These are phyloP conservation scores for Endoconidiophora laricicola DNA, from an alignment of 2,329 filamentous ascomycete genomes.

Conservation along the genomic window DNA sequence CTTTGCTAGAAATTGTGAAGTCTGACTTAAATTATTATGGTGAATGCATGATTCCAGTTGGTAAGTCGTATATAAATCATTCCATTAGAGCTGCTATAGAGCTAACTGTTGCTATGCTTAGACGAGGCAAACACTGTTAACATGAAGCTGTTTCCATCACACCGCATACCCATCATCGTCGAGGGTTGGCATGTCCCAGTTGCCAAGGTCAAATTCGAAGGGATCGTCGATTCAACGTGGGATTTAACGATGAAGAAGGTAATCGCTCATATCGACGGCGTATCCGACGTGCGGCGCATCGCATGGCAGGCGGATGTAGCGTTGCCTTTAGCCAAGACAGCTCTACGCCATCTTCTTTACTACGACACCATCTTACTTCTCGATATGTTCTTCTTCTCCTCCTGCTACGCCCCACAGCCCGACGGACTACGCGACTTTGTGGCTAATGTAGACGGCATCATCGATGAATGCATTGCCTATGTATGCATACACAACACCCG, in stretches of 20 bases:
- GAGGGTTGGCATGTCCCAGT: slow-evolving; percentile 85
- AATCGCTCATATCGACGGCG: slow-evolving; percentile 74
- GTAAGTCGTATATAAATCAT: slow-evolving; percentile 29
- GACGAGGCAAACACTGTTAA: slow-evolving; percentile 91
- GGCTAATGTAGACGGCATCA: slow-evolving; percentile 52
- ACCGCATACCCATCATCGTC: slow-evolving; percentile 59
- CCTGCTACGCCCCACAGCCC: slow-evolving; percentile 69
- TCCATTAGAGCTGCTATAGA: no score
- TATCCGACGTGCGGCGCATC: slow-evolving; percentile 77
- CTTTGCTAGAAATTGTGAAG: slow-evolving; percentile 61
- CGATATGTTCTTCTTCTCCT: slow-evolving; percentile 87
- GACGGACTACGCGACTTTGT: slow-evolving; percentile 61
- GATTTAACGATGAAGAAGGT: slow-evolving; percentile 66
- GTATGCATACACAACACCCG: slow-evolving; percentile 36
- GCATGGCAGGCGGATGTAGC: slow-evolving; percentile 74
- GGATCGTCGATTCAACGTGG: slow-evolving; percentile 51
- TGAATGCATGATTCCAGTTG: slow-evolving; percentile 96
- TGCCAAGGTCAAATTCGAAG: slow-evolving; percentile 45
- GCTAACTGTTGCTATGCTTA: slow-evolving; percentile 19
- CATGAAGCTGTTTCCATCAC: slow-evolving; percentile 83
- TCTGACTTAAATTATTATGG: slow-evolving; percentile 93
- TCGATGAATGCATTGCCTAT: slow-evolving; percentile 78
- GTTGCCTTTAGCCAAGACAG: slow-evolving; percentile 68
- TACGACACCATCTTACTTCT: slow-evolving; percentile 82
- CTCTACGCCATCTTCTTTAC: slow-evolving; percentile 77